phyloP scores from a whole-genome alignment of 805 yeast species.

The Yamadazyma laniorum region DNA sequence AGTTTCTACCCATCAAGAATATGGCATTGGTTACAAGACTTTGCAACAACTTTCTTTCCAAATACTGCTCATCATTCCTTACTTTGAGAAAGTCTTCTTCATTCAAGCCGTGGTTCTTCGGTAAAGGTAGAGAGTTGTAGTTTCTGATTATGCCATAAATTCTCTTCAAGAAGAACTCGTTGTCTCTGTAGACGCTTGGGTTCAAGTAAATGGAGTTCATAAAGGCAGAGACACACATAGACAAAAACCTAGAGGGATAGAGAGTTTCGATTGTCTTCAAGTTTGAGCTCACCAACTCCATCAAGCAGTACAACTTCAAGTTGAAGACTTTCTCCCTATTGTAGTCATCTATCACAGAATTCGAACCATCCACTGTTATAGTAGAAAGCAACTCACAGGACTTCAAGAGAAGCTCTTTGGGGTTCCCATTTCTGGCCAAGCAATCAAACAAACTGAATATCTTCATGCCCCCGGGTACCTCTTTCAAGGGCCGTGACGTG shows the following conservation, averaged over 20 bases:
- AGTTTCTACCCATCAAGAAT: slow-evolving; percentile 28
- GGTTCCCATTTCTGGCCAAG: slow-evolving; percentile 68
- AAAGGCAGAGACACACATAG: slow-evolving; percentile 62
- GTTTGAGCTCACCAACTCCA: slow-evolving; percentile 62
- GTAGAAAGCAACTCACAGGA: slow-evolving; percentile 60
- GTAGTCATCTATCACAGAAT: slow-evolving; percentile 11
- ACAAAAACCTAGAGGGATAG: slow-evolving; percentile 77
- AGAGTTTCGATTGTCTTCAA: slow-evolving; percentile 61
- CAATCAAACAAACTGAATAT: slow-evolving; percentile 56
- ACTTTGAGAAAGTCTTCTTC: slow-evolving; percentile 39
- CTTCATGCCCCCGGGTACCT: slow-evolving; percentile 37
- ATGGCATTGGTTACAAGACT: slow-evolving; percentile 57
- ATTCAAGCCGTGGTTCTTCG: slow-evolving; percentile 43
- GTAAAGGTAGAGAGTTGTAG: slow-evolving; percentile 29
- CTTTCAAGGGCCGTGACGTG: slow-evolving; percentile 24
- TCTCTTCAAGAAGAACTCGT: slow-evolving; percentile 50
- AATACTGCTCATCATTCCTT: slow-evolving; percentile 53
- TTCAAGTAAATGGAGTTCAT: slow-evolving; percentile 51
- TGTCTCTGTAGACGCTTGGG: slow-evolving; percentile 12
- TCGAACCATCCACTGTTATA: slow-evolving; percentile 24
- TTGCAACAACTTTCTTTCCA: slow-evolving; percentile 65
- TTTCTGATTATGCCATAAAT: slow-evolving; percentile 61
- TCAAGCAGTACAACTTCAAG: slow-evolving; percentile 60
- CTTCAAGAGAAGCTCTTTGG: slow-evolving; percentile 74
- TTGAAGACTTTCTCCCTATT: slow-evolving; percentile 38